Evolutionary conservation across 352 stramenopile genomes (phyloP).

Genomic region (Pseudoperonospora humuli): DNA sequence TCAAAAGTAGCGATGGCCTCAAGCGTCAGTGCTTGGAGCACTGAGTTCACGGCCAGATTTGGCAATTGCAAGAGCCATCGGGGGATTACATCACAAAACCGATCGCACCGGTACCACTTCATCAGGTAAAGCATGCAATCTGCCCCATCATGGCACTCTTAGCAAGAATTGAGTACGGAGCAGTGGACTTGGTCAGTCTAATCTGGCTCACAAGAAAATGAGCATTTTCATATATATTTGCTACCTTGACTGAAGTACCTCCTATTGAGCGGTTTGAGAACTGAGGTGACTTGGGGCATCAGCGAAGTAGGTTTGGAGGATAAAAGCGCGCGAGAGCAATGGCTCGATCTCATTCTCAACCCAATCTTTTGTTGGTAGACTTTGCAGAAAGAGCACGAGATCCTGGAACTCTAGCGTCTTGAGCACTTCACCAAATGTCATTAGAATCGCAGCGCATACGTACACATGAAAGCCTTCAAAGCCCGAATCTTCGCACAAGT

Average conservation of each 20-base stretch:
- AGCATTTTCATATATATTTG: constrained; percentile 18
- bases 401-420: constrained; percentile 97
- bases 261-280: constrained; percentile 24
- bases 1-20: constrained; percentile 2
- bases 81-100: constrained; percentile 1
- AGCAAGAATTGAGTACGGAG: neutral
- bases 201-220: neutral
- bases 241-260: constrained; percentile 2
- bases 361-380: constrained; percentile 96
- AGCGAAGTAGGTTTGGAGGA: constrained; percentile 89
- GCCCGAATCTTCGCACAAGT: constrained; percentile 96
- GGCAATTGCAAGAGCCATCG: neutral
- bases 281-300: constrained; percentile 76
- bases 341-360: constrained; percentile 96
- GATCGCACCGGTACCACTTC: constrained; percentile 1
- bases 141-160: neutral
- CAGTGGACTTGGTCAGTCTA: neutral
- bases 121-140: constrained; percentile 1
- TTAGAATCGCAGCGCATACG: constrained; percentile 97
- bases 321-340: constrained; percentile 95
- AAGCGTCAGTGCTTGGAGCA: constrained; percentile 1
- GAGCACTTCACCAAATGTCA: constrained; percentile 93
- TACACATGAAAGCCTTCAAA: constrained; percentile 99
- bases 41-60: constrained; percentile 3
- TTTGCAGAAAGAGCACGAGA: constrained; percentile 94